These are phyloP conservation scores for Yamadazyma trypodendri DNA, from an alignment of 1,139 yeast genomes.

Conservation along the genomic window DNA sequence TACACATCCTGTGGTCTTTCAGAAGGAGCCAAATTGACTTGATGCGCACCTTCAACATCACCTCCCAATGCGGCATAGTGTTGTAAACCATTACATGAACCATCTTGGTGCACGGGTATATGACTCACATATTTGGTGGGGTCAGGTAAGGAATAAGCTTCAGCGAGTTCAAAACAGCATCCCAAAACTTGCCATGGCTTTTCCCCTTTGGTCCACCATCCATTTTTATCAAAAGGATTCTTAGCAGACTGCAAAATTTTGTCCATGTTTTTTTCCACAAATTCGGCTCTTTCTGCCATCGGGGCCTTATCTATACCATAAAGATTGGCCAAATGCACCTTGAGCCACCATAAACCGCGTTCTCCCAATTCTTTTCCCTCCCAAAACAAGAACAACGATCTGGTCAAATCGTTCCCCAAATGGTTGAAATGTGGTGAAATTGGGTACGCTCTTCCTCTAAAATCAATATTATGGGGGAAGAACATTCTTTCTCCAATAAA, in stretches of 20 bases:
- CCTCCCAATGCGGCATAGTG: slow-evolving; percentile 99
- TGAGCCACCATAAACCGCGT: slow-evolving; percentile 80
- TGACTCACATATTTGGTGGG: slow-evolving; percentile 77
- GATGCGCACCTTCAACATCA: slow-evolving; percentile 89
- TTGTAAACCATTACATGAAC: slow-evolving; percentile 95
- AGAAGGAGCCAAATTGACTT: slow-evolving; percentile 82
- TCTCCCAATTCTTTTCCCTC: slow-evolving; percentile 78
- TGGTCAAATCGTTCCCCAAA: slow-evolving; percentile 86
- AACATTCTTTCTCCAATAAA: slow-evolving; percentile 84
- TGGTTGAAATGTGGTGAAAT: slow-evolving; percentile 79
- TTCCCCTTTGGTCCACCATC: slow-evolving; percentile 87
- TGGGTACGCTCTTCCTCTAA: slow-evolving; percentile 96
- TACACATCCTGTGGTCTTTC: slow-evolving; percentile 92
- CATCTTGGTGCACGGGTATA: slow-evolving; percentile 95
- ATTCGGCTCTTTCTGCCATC: slow-evolving; percentile 69
- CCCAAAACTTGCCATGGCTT: slow-evolving; percentile 96
- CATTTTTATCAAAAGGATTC: slow-evolving; percentile 59
- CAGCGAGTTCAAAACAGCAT: slow-evolving; percentile 74
- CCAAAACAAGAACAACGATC: slow-evolving; percentile 87
- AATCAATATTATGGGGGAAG: slow-evolving; percentile 92
- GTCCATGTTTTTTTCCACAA: slow-evolving; percentile 66
- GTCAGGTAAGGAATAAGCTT: slow-evolving; percentile 67
- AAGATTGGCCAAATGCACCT: slow-evolving; percentile 84
- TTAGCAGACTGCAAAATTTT: slow-evolving; percentile 65
- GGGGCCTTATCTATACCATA: slow-evolving; percentile 87